Evolutionary conservation across 2,329 filamentous ascomycete genomes (phyloP), one percentile per base, ranked within the genome.

Genomic region (Colletotrichum sidae): DNA sequence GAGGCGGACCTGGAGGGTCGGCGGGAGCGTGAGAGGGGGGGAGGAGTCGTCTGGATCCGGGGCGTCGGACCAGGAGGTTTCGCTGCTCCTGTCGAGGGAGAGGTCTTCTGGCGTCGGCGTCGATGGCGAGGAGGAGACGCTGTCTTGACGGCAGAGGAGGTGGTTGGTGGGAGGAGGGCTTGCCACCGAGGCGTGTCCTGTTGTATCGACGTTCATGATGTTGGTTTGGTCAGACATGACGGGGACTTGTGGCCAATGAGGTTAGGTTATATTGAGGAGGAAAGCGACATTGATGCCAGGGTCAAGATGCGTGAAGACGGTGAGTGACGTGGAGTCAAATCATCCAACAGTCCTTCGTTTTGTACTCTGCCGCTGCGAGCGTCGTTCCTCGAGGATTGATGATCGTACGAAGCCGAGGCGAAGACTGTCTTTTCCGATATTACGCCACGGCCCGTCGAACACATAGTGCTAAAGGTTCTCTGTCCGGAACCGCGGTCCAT

Each of bases 21-120:
- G 3, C 3, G 25, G 2, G 2, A n/a, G 45, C 10, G 12, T 57
- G 15, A 46, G 5, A n/a, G 35, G 1, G 46, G 4, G 8, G 1
- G 2, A 33, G 13, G 34, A 17, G 7, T 45, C 15, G 4, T 45
- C 38, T 17, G 12, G 10, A 10, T 62, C 34, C 9, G 45, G 33
- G 25, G 52, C 59, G 2, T 50, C 38, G 2, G 59, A 62, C 59
- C 53, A 62, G 2, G 53, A 62, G 2, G 59, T 57, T 12, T 62
- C 53, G n/a, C 59, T 62, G 17, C 12, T 57, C 1, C 39, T 34
- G 7, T 57, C 59, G 9, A 46, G n/a, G 2, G 39, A 52, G 4
- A 49, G 8, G 0, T 62, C 59, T 8, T 57, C 45, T 17, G 17
- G 54, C 0, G 38, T 45, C 10, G 45, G 39, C 10, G 54, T 47